phyloP scores from a whole-genome alignment of 805 yeast species.

The Wickerhamomyces bisporus region DNA sequence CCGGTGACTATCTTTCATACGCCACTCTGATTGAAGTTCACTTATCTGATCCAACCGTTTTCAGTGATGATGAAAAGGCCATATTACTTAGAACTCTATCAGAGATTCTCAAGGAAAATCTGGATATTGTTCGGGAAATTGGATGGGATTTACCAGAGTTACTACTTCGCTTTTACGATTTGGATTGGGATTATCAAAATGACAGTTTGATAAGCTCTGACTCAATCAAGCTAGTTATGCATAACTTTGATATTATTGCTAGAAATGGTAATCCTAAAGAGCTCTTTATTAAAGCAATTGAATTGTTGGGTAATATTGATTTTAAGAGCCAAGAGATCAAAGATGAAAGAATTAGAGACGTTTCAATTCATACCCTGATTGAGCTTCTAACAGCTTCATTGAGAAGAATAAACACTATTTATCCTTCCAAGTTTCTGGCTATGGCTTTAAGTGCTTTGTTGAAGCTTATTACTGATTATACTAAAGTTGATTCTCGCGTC shows the following conservation, averaged over 20 bases:
- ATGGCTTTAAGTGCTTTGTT: constrained; percentile 60
- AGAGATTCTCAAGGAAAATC: constrained; percentile 39
- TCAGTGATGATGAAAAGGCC: constrained; percentile 44
- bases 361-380: constrained; percentile 60
- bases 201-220: constrained; percentile 28
- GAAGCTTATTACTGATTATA: constrained; percentile 43
- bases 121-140: constrained; percentile 53
- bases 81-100: constrained; percentile 41
- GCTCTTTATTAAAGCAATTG: constrained; percentile 65
- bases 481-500: constrained; percentile 27
- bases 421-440: constrained; percentile 76
- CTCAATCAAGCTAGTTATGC: constrained; percentile 27
- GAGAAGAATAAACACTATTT: constrained; percentile 56
- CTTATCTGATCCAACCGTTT: constrained; percentile 42
- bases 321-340: constrained; percentile 4
- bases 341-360: constrained; percentile 17
- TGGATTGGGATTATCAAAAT: constrained; percentile 35
- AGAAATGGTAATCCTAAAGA: constrained; percentile 77
- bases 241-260: constrained; percentile 59
- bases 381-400: constrained; percentile 60
- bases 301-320: constrained; percentile 42
- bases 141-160: constrained; percentile 92
- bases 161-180: constrained; percentile 48
- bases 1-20: constrained; percentile 62
- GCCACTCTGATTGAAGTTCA: constrained; percentile 68